A percentile compares a stretch with the other conserved stretches of the same genome.
Evolutionary conservation across 179 eudicot genomes (phyloP).

Genomic region (Nepenthes alata): DNA sequence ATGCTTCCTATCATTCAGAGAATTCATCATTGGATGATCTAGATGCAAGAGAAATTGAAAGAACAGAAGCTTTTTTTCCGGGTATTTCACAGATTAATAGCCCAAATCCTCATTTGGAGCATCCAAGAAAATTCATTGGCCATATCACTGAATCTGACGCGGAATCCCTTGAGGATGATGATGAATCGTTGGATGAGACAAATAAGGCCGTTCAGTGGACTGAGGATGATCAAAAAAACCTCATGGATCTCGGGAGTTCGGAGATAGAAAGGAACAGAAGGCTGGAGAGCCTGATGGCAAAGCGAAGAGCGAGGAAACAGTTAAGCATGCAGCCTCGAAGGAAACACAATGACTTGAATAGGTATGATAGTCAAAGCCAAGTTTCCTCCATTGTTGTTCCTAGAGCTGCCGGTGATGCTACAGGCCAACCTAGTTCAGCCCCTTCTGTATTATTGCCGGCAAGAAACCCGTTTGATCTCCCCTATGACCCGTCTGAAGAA

Average conservation of each 20-base stretch:
- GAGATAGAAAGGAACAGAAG: constrained; percentile 55
- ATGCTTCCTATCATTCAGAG: constrained; percentile 2
- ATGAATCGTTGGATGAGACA: constrained; percentile 12
- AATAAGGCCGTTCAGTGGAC: constrained; percentile 38
- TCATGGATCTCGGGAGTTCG: constrained; percentile 40
- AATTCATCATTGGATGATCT: constrained; percentile 8
- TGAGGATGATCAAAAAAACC: constrained; percentile 45
- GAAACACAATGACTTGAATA: constrained; percentile 15
- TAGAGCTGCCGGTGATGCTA: constrained; percentile 7
- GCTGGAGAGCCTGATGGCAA: constrained; percentile 55
- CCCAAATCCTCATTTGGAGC: neutral
- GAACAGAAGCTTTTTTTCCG: neutral
- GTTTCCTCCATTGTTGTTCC: constrained; percentile 20
- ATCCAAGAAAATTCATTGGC: constrained; percentile 3
- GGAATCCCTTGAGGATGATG: constrained; percentile 25
- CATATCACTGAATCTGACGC: constrained; percentile 13
- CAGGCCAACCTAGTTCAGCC: constrained; percentile 47
- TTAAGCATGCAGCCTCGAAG: constrained; percentile 39
- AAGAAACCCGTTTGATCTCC: constrained; percentile 69
- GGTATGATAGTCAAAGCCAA: constrained; percentile 9
- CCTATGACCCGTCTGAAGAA: constrained; percentile 76
- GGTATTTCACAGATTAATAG: neutral
- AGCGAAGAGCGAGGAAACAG: constrained; percentile 40
- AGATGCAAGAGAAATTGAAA: constrained; percentile 5
- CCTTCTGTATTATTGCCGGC: constrained; percentile 41